Base-by-base conservation (phyloP, 1,284 basidiomycete species). In the Veloboletus limbatus region DNA sequence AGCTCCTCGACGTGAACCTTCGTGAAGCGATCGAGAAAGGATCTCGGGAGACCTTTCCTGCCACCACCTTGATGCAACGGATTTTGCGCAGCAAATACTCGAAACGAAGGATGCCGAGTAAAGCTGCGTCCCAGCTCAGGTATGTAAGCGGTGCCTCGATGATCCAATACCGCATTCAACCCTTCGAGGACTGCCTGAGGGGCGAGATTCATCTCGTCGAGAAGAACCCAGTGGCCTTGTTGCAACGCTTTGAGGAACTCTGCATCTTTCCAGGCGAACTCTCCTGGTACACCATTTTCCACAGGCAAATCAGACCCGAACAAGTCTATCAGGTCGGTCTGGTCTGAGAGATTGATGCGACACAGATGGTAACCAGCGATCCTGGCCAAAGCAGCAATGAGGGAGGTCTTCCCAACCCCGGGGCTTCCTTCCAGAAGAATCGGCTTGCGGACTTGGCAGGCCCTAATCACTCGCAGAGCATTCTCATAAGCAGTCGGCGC, bases 121-220 rank as follows among this genome's bases (percentile, higher is more conserved):
- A 99, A 99, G 5, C 88, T 85, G 47, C 91, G 85, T 32, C 92
- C 92, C 6, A 99, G 79, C 65, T 99, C 97, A 3, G 97, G 96
- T 40, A 99, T 87, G 67, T 87, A 99, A 25, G 98, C 92, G 0
- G 88, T 85, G 25, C 97, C 97, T 44, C 97, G 86, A 67, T 99
- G 95, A 69, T 99, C 97, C 22, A 99, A 73, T 11, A 97, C 87
- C 3, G 97, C 94, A 62, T 99, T 99, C 37, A 99, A 79, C 38
- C 97, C 97, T 69, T 99, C 97, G 2, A 99, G 81, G 6, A 99
- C 90, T 1, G 97, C 87, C 65, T 96, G 92, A 21, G 95, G 93
- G 2, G 95, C 96, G 16, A 98, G 77, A 63, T 98, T 98, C 95
- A 98, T 98, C 69, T 99, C 97, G 68, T 99, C 97, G 7, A 99